phyloP scores from a whole-genome alignment of 805 yeast genomes.

The Ogataea haglerorum region DNA sequence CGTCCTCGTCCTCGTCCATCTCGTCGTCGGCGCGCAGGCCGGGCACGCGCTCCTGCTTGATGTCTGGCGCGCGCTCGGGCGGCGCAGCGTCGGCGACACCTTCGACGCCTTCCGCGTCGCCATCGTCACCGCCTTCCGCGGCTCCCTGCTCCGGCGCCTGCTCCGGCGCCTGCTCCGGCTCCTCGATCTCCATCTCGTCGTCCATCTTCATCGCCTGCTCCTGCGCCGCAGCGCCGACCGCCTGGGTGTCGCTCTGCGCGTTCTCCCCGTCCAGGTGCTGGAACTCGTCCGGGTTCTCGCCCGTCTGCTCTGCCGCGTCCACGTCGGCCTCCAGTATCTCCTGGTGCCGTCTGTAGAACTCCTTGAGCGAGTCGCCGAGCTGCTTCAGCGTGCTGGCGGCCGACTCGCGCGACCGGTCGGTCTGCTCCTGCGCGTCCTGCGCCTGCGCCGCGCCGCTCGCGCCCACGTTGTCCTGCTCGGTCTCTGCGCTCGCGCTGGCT shows the following conservation, averaged over 20 bases:
- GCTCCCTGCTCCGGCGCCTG: conserved; percentile 28
- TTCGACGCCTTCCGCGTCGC: conserved; percentile 21
- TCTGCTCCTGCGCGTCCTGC: conserved; percentile 41
- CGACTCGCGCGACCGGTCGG: conserved; percentile 55
- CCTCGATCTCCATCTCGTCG: conserved; percentile 80
- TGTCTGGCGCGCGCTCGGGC: neutral
- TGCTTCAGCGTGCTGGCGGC: conserved; percentile 79
- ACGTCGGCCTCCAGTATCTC: conserved; percentile 76
- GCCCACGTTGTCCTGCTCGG: conserved; percentile 59
- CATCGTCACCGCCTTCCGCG: conserved; percentile 32
- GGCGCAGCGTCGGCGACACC: conserved; percentile 6
- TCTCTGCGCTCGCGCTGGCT: conserved; percentile 35
- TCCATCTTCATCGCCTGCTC: conserved; percentile 76
- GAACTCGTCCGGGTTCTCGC: conserved; percentile 78
- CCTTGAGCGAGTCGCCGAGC: conserved; percentile 87
- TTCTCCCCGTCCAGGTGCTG: conserved; percentile 80
- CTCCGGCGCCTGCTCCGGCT: conserved; percentile 44
- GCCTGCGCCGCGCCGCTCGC: conserved; percentile 49
- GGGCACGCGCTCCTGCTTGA: conserved; percentile 45
- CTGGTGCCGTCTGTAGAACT: conserved; percentile 84
- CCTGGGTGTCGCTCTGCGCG: conserved; percentile 80
- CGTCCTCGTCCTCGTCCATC: conserved; percentile 23
- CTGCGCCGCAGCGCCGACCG: conserved; percentile 82
- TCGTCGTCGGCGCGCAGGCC: conserved; percentile 34
- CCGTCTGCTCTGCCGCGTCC: conserved; percentile 50